A percentile compares a stretch with the other conserved stretches of the same genome.
Conservation (phyloP, 2,329 filamentous ascomycete species). For the Fusarium tricinctum region DNA sequence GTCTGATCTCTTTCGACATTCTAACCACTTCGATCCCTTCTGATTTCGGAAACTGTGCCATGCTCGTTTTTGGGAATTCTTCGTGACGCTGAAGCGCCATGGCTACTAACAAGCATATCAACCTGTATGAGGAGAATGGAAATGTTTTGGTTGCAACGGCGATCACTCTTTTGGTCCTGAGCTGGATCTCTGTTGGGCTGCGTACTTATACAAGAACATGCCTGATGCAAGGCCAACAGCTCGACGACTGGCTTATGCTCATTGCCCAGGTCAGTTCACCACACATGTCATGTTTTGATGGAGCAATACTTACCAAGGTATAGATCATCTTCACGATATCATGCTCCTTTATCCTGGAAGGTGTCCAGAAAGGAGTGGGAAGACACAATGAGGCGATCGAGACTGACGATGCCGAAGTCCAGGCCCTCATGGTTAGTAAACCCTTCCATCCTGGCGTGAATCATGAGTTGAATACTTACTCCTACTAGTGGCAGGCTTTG, state of each 20-base stretch:
- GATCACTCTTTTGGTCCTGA: slow-evolving; percentile 56
- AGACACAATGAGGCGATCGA: slow-evolving; percentile 62
- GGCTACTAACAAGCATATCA: slow-evolving; percentile 49
- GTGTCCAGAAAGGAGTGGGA: slow-evolving; percentile 61
- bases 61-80: slow-evolving; percentile 36
- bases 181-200: slow-evolving; percentile 59
- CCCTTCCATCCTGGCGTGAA: neutral
- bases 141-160: slow-evolving; percentile 55
- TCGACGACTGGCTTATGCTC: slow-evolving; percentile 69
- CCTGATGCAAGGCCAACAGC: slow-evolving; percentile 61
- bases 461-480: slow-evolving; percentile 23
- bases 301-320: slow-evolving; percentile 3
- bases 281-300: neutral
- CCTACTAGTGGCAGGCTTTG: slow-evolving; percentile 63
- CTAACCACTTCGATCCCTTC: slow-evolving; percentile 7
- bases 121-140: slow-evolving; percentile 59
- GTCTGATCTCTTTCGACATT: slow-evolving; percentile 5
- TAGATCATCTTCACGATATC: slow-evolving; percentile 63
- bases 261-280: slow-evolving; percentile 59
- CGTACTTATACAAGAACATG: slow-evolving; percentile 61
- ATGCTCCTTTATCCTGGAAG: slow-evolving; percentile 61
- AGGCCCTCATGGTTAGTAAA: slow-evolving; percentile 61
- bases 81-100: slow-evolving; percentile 51
- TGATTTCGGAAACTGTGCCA: slow-evolving; percentile 30
- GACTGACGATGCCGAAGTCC: slow-evolving; percentile 56